Base-by-base conservation (phyloP, 169 alveolate species). In the Haemoproteus tartakovskyi region DNA sequence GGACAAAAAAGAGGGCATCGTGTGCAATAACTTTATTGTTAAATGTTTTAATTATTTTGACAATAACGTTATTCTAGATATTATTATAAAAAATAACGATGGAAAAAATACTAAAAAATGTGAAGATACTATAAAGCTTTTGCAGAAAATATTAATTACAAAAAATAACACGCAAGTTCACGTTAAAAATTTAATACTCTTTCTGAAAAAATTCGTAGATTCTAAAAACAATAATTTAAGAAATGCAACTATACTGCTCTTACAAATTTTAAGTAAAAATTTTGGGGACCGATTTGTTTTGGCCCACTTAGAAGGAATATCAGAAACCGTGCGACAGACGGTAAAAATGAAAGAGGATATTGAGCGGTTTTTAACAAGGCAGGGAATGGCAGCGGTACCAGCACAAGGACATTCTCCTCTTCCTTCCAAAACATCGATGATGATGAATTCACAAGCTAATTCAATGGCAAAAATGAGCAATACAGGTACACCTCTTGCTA, bases 171-270 rank as follows among this genome's bases (percentile, higher is more conserved):
- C 84, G 1, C 29, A 26, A 26, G 61, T 70, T 1, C 54, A 70
- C 38, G 19, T 70, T 21, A 70, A 70, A 60, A 56, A 24, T 41
- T 54, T 70, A n/a, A 57, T 70, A 30, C 57, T 43, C 33, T 70
- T 70, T 33, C 29, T 70, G 16, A 70, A 70, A 70, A 56, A 70
- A 56, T 70, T 70, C 27, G 84, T 70, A 0, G 84, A 70, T 38
- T 70, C 84, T 2, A 70, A 70, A 30, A 70, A 70, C 27, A 54
- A 51, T 6, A 70, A 70, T 56, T 46, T 70, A 27, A 70, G 38
- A 45, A 70, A 70, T 22, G 1, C 84, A 5, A 47, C 84, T 9
- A 70, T 70, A 26, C 78, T 70, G 30, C 12, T 70, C 45, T 37
- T 70, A 60, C 84, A 70, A 56, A 47, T 70, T 2, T 24, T 70